Base-by-base conservation (phyloP, 768 basidiomycete genomes). In the Tubosaeta sp. region DNA sequence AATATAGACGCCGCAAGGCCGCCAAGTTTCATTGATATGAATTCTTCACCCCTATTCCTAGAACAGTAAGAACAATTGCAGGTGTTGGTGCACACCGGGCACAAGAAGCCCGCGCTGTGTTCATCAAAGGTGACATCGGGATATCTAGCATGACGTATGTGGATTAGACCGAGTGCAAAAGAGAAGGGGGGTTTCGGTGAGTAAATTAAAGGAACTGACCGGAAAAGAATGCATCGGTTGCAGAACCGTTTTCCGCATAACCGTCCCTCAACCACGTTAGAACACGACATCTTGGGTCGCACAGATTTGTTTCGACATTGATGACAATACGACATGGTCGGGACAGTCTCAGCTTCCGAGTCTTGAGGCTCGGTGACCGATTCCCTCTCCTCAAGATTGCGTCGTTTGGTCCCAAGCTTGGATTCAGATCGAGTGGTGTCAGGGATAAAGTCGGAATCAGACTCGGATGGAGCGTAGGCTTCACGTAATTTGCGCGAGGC, bases 1-100 rank as follows among this genome's bases (percentile, higher is more conserved):
- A 60, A 45, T 3, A 66, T 25, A 3, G 60, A 53, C 1, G 61
- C 32, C 6, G 63, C 67, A 9, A 62, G 55, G 13, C 64, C 64
- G 4, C 56, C 64, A 1, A 55, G 55, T 41, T 65, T 56, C 57
- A 65, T 64, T 8, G 72, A 65, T 10, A 79, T 51, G 52, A 79
- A 81, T 11, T 61, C 56, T 46, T 79, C 81, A 6, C 80, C 79
- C 6, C 81, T 72, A 52, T 56, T 71, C 26, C 62, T 55, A 13
- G 74, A 68, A 57, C 81, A 82, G 0, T 6, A 0, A 11, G 77
- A 75, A 59, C 82, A 83, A 42, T 76, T 79, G 63, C 82, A 84
- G 11, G 55, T 73, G 11, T 66, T 58, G 4, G 61, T 58, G 58
- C 81, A 83, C 13, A 25, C 56, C 0, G 82, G 82, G 56, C 82